phyloP scores from a whole-genome alignment of 176 grass and related monocot species.

The Musa acuminata region DNA sequence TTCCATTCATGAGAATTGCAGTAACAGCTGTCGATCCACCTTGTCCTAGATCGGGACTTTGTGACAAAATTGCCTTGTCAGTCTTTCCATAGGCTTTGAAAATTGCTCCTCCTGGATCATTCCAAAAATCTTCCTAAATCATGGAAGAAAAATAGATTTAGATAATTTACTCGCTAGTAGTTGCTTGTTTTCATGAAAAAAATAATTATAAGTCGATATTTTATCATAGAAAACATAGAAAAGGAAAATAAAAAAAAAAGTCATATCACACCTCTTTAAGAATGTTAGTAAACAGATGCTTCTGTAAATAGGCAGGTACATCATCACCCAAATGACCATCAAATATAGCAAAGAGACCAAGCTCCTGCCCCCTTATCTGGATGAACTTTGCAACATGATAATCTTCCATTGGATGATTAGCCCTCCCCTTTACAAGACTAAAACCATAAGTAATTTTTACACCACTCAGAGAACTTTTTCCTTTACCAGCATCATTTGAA shows the following conservation, averaged over 20 bases:
- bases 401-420: constrained; percentile 48
- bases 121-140: constrained; percentile 82
- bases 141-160: neutral
- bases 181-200: constrained; percentile 3
- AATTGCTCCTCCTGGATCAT: constrained; percentile 56
- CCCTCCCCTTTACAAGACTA: constrained; percentile 40
- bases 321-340: constrained; percentile 42
- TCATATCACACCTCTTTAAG: constrained; percentile 25
- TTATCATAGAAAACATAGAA: too few species aligned
- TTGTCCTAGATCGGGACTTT: constrained; percentile 58
- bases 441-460: constrained; percentile 33
- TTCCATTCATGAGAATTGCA: constrained; percentile 70
- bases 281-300: constrained; percentile 37
- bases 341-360: constrained; percentile 40
- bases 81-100: constrained; percentile 82
- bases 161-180: neutral
- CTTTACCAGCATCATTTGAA: constrained; percentile 18
- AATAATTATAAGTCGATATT: neutral
- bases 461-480: constrained; percentile 15
- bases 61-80: constrained; percentile 74
- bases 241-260: neutral
- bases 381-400: constrained; percentile 37
- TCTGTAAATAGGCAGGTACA: constrained; percentile 40
- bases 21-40: constrained; percentile 65
- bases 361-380: constrained; percentile 22